Base-by-base conservation (phyloP, 495 filamentous ascomycete species). In the Tuber calosporum region DNA sequence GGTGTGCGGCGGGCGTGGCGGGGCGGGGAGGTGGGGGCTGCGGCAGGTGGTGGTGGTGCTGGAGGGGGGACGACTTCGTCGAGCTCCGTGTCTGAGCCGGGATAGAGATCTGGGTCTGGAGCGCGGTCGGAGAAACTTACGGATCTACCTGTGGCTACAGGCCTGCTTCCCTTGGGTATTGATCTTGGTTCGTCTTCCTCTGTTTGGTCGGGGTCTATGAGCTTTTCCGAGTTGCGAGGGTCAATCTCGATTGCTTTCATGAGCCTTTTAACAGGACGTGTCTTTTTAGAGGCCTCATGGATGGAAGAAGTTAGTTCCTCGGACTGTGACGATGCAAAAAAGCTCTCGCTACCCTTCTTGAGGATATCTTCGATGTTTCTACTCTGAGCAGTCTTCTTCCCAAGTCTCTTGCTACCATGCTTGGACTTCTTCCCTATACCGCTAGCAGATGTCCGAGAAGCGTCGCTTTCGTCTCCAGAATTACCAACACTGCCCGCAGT, bases 311-410 rank as follows among this genome's bases (percentile, higher is more conserved):
- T 76, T 26, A 77, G 26, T 42, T 77, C 74, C 20, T 77, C 76
- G n/a, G 34, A 67, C 62, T 77, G 76, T 15, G 67, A 67, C 1
- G 74, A 73, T 22, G 42, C 69, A 36, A 77, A 77, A 67, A 77
- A 77, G 30, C 70, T 77, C 70, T 77, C 76, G 40, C 76, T 77
- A 1, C 74, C 70, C 67, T 77, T 77, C 74, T 77, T 77, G 26
- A 77, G 70, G 13, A 69, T 38, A 37, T 77, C 76, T 34, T 77
- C 74, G 3, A 66, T 77, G 8, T 30, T 73, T 62, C 70, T 73
- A 17, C 62, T 30, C 1, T 38, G 6, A 20, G 41, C 37, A 38
- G 71, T 67, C 37, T 67, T 74, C 69, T 77, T 77, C 34, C 73
- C 71, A 13, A 43, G 20, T 39, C 72, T 77, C 67, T 77, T 77